phyloP scores from a whole-genome alignment of 83 land plant genomes.

The Picea engelmannii region DNA sequence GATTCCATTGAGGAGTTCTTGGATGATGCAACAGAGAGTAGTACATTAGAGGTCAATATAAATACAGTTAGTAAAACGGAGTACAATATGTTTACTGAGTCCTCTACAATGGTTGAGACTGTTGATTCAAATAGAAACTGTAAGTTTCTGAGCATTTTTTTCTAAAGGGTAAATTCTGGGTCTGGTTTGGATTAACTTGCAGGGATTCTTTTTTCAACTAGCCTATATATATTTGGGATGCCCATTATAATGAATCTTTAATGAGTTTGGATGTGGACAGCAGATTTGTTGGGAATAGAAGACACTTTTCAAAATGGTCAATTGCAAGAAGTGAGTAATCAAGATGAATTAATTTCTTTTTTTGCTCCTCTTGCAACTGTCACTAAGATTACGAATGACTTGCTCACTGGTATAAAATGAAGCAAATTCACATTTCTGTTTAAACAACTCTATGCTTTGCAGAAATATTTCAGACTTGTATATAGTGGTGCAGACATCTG shows the following conservation, averaged over 20 bases:
- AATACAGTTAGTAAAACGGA: background rate
- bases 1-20: slow-evolving; percentile 12
- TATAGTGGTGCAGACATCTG: background rate
- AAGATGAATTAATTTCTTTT: slow-evolving; percentile 4
- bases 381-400: background rate
- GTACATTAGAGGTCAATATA: slow-evolving; percentile 9
- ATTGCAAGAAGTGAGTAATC: slow-evolving; percentile 6
- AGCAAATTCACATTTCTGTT: background rate
- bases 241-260: background rate
- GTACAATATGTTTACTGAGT: background rate
- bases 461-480: background rate
- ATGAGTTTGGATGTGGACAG: background rate
- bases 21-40: slow-evolving; percentile 3
- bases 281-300: slow-evolving; percentile 11
- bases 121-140: background rate
- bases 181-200: background rate
- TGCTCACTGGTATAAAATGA: background rate
- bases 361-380: background rate
- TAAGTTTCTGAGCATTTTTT: background rate
- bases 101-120: background rate
- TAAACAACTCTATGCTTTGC: background rate
- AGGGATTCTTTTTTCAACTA: background rate
- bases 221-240: background rate
- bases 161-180: background rate
- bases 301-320: background rate